Conservation (phyloP, 495 filamentous ascomycete species). For the Hyaloscypha variabilis region DNA sequence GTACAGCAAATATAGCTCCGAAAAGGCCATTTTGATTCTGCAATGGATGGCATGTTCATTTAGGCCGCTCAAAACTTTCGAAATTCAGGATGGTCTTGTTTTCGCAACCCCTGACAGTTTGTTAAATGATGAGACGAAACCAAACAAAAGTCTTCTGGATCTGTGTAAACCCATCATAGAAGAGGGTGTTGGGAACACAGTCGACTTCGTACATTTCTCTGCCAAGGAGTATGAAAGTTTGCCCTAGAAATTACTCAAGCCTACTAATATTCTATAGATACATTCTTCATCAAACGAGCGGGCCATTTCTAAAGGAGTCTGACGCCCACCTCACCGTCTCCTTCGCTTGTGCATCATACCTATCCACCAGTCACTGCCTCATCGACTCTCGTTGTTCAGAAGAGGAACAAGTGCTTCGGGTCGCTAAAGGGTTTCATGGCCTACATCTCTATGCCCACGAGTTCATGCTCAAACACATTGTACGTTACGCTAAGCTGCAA, state of each 20-base stretch:
- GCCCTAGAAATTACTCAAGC: too few relatives aligned
- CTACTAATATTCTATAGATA: neutral
- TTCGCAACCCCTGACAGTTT: neutral
- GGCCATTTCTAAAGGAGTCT: neutral
- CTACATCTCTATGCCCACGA: conserved; percentile 20
- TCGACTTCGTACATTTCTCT: too few relatives aligned
- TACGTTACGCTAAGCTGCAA: too few relatives aligned
- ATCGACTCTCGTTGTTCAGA: neutral
- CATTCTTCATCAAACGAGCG: neutral
- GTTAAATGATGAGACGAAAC: neutral
- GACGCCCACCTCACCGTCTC: neutral
- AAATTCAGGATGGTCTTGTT: conserved; percentile 9
- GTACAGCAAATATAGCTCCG: neutral
- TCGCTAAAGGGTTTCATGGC: conserved; percentile 20
- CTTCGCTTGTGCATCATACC: neutral
- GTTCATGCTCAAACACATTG: conserved; percentile 17
- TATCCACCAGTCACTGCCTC: neutral
- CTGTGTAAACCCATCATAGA: too few relatives aligned
- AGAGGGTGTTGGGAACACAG: too few relatives aligned
- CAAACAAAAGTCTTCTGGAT: neutral
- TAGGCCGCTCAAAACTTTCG: conserved; percentile 3
- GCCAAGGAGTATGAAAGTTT: too few relatives aligned
- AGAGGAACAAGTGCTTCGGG: neutral
- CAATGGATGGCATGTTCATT: conserved; percentile 17
- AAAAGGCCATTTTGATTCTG: conserved; percentile 4